Percentiles rank a stretch among this genome's conserved stretches.
Conservation (phyloP, 805 yeast genomes). For the Scheffersomyces spartinae region DNA sequence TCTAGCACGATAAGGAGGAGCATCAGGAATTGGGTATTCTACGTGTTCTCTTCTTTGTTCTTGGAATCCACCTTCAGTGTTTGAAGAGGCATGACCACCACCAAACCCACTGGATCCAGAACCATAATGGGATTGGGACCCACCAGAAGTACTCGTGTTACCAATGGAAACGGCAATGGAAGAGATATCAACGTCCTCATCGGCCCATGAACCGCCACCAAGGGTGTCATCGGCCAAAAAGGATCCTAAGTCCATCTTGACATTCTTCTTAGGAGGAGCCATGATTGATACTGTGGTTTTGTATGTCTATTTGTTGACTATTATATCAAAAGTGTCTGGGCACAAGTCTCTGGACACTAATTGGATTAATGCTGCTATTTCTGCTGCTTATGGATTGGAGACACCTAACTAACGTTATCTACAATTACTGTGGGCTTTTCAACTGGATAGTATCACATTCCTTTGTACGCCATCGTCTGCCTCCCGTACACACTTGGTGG, state of each 20-base stretch:
- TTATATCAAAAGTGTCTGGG: too few relatives aligned
- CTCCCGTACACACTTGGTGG: too few relatives aligned
- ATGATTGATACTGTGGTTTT: too few relatives aligned
- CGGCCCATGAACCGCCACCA: slow-evolving; percentile 64
- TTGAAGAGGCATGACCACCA: slow-evolving; percentile 13
- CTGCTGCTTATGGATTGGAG: too few relatives aligned
- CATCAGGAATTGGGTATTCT: slow-evolving; percentile 80
- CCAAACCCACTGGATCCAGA: slow-evolving; percentile 10
- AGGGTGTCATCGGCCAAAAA: slow-evolving; percentile 69
- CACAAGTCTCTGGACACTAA: too few relatives aligned
- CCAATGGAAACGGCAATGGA: slow-evolving; percentile 40
- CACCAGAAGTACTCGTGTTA: slow-evolving; percentile 2
- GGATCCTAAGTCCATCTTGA: slow-evolving; percentile 78
- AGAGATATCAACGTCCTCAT: slow-evolving; percentile 54
- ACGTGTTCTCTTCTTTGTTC: slow-evolving; percentile 42
- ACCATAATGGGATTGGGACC: slow-evolving; percentile 5
- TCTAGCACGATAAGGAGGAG: slow-evolving; percentile 87
- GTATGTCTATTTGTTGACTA: too few relatives aligned
- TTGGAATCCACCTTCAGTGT: slow-evolving; percentile 26
- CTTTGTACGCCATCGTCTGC: too few relatives aligned
- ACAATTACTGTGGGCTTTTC: too few relatives aligned
- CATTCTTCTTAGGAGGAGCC: slow-evolving; percentile 42
- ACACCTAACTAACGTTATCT: too few relatives aligned
- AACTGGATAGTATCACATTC: too few relatives aligned
- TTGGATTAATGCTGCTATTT: too few relatives aligned